phyloP scores from a whole-genome alignment of 805 yeast species.

The Yarrowia sp. region DNA sequence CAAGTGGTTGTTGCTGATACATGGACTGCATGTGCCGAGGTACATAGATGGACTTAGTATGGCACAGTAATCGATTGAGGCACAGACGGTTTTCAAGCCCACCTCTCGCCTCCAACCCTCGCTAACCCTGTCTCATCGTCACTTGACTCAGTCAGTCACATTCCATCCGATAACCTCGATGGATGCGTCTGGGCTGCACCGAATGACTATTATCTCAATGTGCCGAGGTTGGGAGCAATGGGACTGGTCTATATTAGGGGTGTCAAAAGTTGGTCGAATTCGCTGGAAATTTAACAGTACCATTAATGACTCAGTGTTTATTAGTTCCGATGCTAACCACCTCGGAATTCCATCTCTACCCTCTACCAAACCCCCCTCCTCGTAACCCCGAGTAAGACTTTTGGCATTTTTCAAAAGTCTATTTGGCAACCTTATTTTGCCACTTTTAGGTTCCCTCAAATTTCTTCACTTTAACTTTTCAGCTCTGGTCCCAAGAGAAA shows the following conservation, averaged over 20 bases:
- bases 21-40: too few relatives aligned
- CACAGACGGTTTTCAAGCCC: too few relatives aligned
- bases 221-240: conserved; percentile 22
- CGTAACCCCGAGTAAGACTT: conserved; percentile 1
- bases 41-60: too few relatives aligned
- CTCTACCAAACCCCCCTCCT: too few relatives aligned
- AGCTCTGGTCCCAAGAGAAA: neutral
- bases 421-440: neutral
- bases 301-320: neutral
- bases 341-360: neutral
- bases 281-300: neutral
- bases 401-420: neutral
- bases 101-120: too few relatives aligned
- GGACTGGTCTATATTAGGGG: too few relatives aligned
- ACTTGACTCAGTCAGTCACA: conserved; percentile 19
- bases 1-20: too few relatives aligned
- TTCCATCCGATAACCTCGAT: conserved; percentile 8
- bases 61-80: too few relatives aligned
- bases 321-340: neutral
- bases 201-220: conserved; percentile 12
- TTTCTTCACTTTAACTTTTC: conserved; percentile 13
- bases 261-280: too few relatives aligned
- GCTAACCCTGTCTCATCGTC: neutral
- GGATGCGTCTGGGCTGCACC: conserved; percentile 9
- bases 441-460: neutral